Evolutionary conservation across 495 filamentous ascomycete species (phyloP), one percentile per base, ranked within the genome.

Genomic region (Penicillium pulvis): DNA sequence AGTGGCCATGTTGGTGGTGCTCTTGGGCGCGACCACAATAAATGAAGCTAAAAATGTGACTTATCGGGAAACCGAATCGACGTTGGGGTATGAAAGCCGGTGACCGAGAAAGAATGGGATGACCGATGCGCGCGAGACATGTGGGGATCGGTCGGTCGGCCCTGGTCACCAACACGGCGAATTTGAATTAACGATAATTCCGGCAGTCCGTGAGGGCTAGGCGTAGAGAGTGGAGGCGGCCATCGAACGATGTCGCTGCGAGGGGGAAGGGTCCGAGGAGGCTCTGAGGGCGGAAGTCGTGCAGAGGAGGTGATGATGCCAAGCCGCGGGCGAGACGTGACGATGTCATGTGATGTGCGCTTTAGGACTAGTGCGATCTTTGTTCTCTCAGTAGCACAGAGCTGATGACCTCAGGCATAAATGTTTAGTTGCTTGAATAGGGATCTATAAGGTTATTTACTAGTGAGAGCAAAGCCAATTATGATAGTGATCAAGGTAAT

Each of bases 101-200:
- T 62, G 67, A 71, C 68, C 71, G 67, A 66, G 61, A 72, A 65
- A 71, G 63, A 71, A 77, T 77, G 72, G 71, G 75, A 72, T 72
- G 67, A 63, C 70, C 70, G 76, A 73, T 68, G 76, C 69, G 76
- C 69, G 76, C 77, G 70, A 77, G 76, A 79, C 76, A 80, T 80
- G 76, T 77, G 77, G 77, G 71, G 76, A 79, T 72, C 71, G 71
- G 71, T 58, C 69, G 72, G 68, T 69, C 71, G 69, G 66, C 62
- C 59, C 67, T 64, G 67, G 64, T 68, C 65, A 71, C 65, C 63
- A 70, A 62, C 67, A 52, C 62, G 64, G 58, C 67, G 61, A 69
- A 65, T 59, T 66, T 66, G 60, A 55, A 65, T 50, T 61, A 58
- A 65, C 63, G 58, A 58, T 52, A 55, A 55, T 54, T 51, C 61